Percentiles rank a stretch among this genome's conserved stretches.
Conservation (phyloP, 2,329 filamentous ascomycete genomes). For the Epichloe scottii region DNA sequence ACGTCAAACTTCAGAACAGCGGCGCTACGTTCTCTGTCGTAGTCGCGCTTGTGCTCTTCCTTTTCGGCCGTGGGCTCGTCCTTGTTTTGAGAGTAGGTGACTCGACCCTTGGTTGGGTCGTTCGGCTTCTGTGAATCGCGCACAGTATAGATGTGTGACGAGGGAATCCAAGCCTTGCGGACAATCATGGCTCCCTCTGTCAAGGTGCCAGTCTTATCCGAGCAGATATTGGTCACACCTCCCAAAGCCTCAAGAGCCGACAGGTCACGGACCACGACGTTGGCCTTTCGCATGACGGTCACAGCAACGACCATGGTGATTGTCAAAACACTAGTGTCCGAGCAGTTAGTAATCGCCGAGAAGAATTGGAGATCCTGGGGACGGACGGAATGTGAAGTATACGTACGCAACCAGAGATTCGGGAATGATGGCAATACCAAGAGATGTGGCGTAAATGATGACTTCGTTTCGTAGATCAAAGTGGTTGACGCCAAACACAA, state of each 20-base stretch:
- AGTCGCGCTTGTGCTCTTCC: conserved; percentile 37
- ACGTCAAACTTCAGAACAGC: conserved; percentile 51
- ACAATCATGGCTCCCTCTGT: conserved; percentile 60
- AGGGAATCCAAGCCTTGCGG: conserved; percentile 52
- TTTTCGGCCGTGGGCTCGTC: conserved; percentile 20
- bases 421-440: conserved; percentile 50
- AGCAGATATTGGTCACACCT: conserved; percentile 61
- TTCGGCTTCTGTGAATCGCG: conserved; percentile 46
- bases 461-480: conserved; percentile 39
- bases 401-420: conserved; percentile 51
- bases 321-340: conserved; percentile 41
- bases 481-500: conserved; percentile 45
- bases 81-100: conserved; percentile 31
- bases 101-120: conserved; percentile 46
- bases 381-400: conserved; percentile 3
- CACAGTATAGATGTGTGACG: conserved; percentile 44
- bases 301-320: conserved; percentile 58
- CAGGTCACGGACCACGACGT: conserved; percentile 54
- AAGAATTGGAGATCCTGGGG: not conserved
- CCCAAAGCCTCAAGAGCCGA: conserved; percentile 57
- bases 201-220: conserved; percentile 60
- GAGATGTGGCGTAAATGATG: conserved; percentile 44
- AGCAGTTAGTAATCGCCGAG: conserved; percentile 2
- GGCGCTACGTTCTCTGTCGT: conserved; percentile 46
- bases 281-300: conserved; percentile 50